Evolutionary conservation across 805 yeast species (phyloP).

Genomic region (Myxozyma melibiosi): DNA sequence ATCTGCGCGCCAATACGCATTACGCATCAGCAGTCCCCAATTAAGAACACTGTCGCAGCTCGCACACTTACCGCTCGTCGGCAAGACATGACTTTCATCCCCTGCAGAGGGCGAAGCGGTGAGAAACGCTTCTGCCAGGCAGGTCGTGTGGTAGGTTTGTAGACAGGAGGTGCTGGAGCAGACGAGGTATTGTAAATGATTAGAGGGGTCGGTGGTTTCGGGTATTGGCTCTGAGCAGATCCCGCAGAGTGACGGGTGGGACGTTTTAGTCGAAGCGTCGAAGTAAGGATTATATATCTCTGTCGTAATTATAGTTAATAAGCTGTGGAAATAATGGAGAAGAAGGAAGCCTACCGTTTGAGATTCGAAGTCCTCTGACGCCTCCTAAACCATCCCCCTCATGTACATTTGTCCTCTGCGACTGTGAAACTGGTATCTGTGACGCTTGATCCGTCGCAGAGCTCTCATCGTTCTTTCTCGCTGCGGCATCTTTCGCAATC

Average conservation of each 20-base stretch:
- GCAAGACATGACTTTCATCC: constrained; percentile 22
- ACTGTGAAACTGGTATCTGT: not conserved
- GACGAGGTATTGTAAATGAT: constrained; percentile 14
- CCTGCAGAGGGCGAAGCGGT: not conserved
- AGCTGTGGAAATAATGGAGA: not conserved
- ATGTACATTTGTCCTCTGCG: constrained; percentile 10
- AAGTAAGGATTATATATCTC: constrained; percentile 25
- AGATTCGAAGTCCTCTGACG: constrained; percentile 18
- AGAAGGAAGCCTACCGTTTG: constrained; percentile 2
- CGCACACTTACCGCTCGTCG: constrained; percentile 29
- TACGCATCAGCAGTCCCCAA: constrained; percentile 34
- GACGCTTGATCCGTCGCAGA: not conserved
- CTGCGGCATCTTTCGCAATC: not conserved
- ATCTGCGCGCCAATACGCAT: constrained; percentile 29
- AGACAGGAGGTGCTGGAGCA: constrained; percentile 29
- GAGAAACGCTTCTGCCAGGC: constrained; percentile 30
- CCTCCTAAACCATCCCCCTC: constrained; percentile 33
- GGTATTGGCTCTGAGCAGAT: constrained; percentile 17
- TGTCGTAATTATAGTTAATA: not conserved
- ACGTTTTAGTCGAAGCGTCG: not conserved
- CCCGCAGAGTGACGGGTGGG: constrained; percentile 11
- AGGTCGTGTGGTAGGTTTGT: constrained; percentile 25
- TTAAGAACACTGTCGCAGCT: constrained; percentile 18
- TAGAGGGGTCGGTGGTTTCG: not conserved
- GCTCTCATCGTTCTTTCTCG: not conserved